phyloP scores from a whole-genome alignment of 805 yeast genomes.

The Hanseniaspora singularis region DNA sequence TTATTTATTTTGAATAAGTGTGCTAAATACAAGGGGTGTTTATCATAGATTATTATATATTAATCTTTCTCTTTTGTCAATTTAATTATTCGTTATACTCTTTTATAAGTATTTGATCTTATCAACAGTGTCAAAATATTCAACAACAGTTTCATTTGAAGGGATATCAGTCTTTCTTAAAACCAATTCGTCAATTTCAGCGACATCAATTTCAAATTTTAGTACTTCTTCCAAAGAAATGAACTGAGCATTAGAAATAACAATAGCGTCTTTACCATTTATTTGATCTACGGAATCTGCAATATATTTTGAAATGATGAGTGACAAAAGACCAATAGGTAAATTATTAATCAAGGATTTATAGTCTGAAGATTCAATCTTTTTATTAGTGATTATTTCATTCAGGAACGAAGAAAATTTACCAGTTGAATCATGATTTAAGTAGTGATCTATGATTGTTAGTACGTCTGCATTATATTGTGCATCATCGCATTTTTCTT shows the following conservation, averaged over 20 bases:
- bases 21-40: no score
- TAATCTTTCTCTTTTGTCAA: not conserved
- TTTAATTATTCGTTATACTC: conserved; percentile 2
- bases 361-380: conserved; percentile 23
- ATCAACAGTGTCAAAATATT: conserved; percentile 56
- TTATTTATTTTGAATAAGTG: no score
- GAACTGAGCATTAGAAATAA: conserved; percentile 22
- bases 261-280: conserved; percentile 24
- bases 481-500: not conserved
- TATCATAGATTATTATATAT: no score
- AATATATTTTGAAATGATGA: conserved; percentile 27
- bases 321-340: conserved; percentile 30
- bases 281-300: conserved; percentile 4
- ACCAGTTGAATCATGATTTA: conserved; percentile 34
- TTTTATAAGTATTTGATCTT: conserved; percentile 31
- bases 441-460: conserved; percentile 35
- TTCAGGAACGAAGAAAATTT: conserved; percentile 43
- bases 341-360: conserved; percentile 17
- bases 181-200: conserved; percentile 32
- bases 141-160: conserved; percentile 34
- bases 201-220: conserved; percentile 60
- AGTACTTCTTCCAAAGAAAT: conserved; percentile 47
- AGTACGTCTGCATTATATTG: conserved; percentile 41
- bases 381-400: conserved; percentile 28
- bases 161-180: conserved; percentile 22